Base-by-base conservation (phyloP, 225 moss, liverwort and hornwort species). In the Physcomitrium patens region DNA sequence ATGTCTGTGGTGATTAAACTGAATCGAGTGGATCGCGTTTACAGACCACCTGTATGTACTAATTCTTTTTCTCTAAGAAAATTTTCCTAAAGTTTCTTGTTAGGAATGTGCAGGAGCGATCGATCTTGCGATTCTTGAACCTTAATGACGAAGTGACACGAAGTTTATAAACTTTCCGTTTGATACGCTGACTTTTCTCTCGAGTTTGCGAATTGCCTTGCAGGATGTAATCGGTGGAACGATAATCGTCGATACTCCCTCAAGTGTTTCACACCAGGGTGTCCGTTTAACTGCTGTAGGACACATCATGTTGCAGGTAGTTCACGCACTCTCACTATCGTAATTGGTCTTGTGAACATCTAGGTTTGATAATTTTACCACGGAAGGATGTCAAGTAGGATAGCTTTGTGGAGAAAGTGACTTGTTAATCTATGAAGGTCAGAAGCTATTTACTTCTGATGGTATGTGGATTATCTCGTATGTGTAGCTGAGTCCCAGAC, bases 281-380 rank as follows among this genome's bases (percentile, higher is more conserved):
- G 77, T 91, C 58, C 76, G 88, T 14, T 37, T 99, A 22, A 92
- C 89, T 27, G 90, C 92, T 65, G 85, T 71, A 61, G 99, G 99
- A 55, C 91, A 87, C 20, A 95, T 95, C 50, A 92, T 93, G 93
- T 76, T 95, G 75, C 95, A 99, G 95, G 99, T 99, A 81, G 8
- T 53, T 63, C 15, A 24, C 10, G 2, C 26, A 68, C 23, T 63
- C 64, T 49, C 50, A 45, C 48, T 71, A 17, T 28, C 10, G 5
- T 24, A 12, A 5, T 72, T 2, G 52, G 23, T 66, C 9, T 3
- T 5, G 22, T 46, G 46, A 62, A 63, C 27, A 24, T 7, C 23
- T 77, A 57, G 17, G 26, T 12, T 7, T 66, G 7, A 28, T 26
- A 24, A 0, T 70, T 47, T 75, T 54, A 7, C 41, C 10, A 51